Conservation (phyloP, 768 basidiomycete genomes). For the Kwoniella pini region DNA sequence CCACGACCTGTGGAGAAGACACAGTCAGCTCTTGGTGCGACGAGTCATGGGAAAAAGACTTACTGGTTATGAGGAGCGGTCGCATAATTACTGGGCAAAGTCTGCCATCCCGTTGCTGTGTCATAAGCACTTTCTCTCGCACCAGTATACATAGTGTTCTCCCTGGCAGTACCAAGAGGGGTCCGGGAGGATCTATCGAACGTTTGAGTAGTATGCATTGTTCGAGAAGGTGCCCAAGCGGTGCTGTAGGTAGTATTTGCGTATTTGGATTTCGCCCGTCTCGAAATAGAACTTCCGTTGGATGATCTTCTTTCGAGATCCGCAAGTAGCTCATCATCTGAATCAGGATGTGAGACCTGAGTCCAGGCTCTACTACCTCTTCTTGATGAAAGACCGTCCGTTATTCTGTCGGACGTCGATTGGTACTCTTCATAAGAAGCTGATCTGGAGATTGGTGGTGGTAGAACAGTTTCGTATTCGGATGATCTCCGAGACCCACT, state of each 20-base stretch:
- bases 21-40: background rate
- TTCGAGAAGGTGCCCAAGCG: slow-evolving; percentile 4
- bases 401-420: slow-evolving; percentile 6
- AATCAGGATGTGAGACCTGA: slow-evolving; percentile 39
- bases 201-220: too few relatives aligned
- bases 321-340: slow-evolving; percentile 35
- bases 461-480: slow-evolving; percentile 28
- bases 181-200: slow-evolving; percentile 4
- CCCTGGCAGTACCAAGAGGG: slow-evolving; percentile 22
- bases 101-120: slow-evolving; percentile 35
- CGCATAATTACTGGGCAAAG: slow-evolving; percentile 21
- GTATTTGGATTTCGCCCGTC: slow-evolving; percentile 8
- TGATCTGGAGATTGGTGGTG: slow-evolving; percentile 32
- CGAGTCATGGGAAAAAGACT: too few relatives aligned
- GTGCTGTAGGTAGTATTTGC: background rate
- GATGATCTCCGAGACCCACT: slow-evolving; percentile 11
- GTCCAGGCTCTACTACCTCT: slow-evolving; percentile 26
- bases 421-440: background rate
- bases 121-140: slow-evolving; percentile 30
- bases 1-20: slow-evolving; percentile 20
- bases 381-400: slow-evolving; percentile 10
- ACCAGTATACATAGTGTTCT: slow-evolving; percentile 36
- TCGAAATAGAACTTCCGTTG: slow-evolving; percentile 23
- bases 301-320: slow-evolving; percentile 46
- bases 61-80: slow-evolving; percentile 17